Evolutionary conservation across 257 asterid species (phyloP).

Genomic region (Nicotiana tabacum): DNA sequence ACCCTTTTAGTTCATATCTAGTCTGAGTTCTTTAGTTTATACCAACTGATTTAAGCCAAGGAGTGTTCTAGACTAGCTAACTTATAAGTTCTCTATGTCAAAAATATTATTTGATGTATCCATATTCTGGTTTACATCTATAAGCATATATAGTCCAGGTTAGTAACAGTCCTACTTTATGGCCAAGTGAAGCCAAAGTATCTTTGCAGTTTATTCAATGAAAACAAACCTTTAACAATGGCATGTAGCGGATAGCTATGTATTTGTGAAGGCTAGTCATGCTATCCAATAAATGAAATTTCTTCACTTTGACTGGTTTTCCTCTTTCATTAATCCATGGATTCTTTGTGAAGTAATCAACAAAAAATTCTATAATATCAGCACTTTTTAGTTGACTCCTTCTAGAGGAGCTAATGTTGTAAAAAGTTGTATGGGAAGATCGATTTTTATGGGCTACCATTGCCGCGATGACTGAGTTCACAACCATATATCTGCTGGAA

Average conservation of each 20-base stretch:
- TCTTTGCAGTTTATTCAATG: neutral
- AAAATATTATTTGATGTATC: neutral
- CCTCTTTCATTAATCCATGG: conserved; percentile 11
- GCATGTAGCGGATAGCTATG: conserved; percentile 12
- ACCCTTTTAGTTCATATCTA: neutral
- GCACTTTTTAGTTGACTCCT: neutral
- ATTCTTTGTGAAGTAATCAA: neutral
- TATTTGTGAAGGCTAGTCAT: conserved; percentile 13
- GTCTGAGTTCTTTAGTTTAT: neutral
- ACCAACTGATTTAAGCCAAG: neutral
- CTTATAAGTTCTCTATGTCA: neutral
- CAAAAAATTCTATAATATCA: neutral
- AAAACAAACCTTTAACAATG: conserved; percentile 13
- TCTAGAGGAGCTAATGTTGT: neutral
- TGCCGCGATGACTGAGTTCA: neutral
- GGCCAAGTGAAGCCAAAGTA: neutral
- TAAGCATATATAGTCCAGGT: neutral
- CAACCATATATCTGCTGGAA: neutral
- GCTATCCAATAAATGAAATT: neutral
- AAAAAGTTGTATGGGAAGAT: neutral
- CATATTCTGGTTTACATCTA: neutral
- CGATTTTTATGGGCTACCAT: neutral
- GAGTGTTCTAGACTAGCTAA: too few species aligned
- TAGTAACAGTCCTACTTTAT: neutral
- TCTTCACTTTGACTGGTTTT: conserved; percentile 10